These are phyloP conservation scores for Pichia heedii DNA, from an alignment of 805 yeast species.

Conservation along the genomic window DNA sequence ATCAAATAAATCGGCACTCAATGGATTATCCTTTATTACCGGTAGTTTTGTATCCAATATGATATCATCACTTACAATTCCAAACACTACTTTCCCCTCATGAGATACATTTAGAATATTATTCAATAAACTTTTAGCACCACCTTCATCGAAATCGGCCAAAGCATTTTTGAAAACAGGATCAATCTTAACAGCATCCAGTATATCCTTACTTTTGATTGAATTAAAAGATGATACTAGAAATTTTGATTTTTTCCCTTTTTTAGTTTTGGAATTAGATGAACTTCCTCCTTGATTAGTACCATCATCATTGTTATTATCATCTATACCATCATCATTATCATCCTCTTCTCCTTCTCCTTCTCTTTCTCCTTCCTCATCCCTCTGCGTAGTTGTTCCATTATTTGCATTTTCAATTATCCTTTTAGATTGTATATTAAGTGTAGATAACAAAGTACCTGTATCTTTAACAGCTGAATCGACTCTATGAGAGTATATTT, in stretches of 20 bases:
- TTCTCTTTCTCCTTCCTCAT: slow-evolving; percentile 9
- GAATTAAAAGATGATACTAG: slow-evolving; percentile 1
- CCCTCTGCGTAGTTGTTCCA: too few species aligned
- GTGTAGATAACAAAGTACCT: slow-evolving; percentile 55
- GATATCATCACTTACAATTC: slow-evolving; percentile 8
- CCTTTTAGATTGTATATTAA: slow-evolving; percentile 19
- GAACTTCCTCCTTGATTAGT: background rate
- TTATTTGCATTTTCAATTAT: slow-evolving; percentile 12
- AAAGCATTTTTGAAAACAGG: slow-evolving; percentile 50
- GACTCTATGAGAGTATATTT: slow-evolving; percentile 82
- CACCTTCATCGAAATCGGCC: slow-evolving; percentile 56
- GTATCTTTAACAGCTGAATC: slow-evolving; percentile 91
- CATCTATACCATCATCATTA: slow-evolving; percentile 9
- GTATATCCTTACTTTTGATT: slow-evolving; percentile 24
- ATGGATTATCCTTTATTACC: background rate
- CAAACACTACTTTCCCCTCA: slow-evolving; percentile 35
- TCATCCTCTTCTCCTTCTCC: slow-evolving; percentile 15
- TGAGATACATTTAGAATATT: slow-evolving; percentile 40
- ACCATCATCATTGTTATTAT: slow-evolving; percentile 14
- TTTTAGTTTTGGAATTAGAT: background rate
- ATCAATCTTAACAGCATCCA: slow-evolving; percentile 42
- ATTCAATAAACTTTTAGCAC: slow-evolving; percentile 43
- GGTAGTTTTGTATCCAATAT: background rate
- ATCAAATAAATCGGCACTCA: background rate
- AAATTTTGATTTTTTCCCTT: slow-evolving; percentile 9